Base-by-base conservation (phyloP, 345 rosid species). In the Brassica napus region DNA sequence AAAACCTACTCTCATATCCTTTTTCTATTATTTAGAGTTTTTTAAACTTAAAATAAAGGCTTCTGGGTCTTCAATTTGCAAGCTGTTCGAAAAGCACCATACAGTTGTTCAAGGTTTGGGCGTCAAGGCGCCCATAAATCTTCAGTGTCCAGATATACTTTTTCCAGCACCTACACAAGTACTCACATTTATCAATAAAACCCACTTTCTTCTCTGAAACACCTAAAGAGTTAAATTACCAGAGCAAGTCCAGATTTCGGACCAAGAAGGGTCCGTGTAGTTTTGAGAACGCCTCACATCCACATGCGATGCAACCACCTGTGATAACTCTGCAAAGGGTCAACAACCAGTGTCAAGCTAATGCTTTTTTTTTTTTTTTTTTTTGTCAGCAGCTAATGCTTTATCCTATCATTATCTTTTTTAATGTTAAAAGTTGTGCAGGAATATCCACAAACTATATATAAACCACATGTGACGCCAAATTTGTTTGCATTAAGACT, bases 81-180 rank as follows among this genome's bases (percentile, higher is more conserved):
- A 82, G 86, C 75, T 83, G 72, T 81, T 91, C 87, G 3, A 95
- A 90, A 67, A 86, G 86, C 68, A 62, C 11, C 66, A 79, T 95
- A 78, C 98, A 95, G 88, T 83, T 95, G 91, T 91, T 93, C 94
- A 95, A 89, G 9, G 90, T 86, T 76, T 76, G 11, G 14, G 90
- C 90, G 11, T 91, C 99, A 67, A 93, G 98, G 75, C 90, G 93
- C 39, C 98, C 98, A 1, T 92, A 98, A 82, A 91, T 94, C 98
- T 97, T 92, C 14, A 94, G 90, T 82, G 93, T 94, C 79, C 91
- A 86, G 96, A 95, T 90, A 73, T 91, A 91, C 81, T 93, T 66
- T 81, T 90, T 90, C 98, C 97, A 95, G 81, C 98, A 93, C 97
- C 98, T 92, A 83, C 54, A 82, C 62, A 82, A 63, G 30, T 35